These are phyloP conservation scores for Neurospora pannonica DNA, from an alignment of 495 filamentous ascomycete genomes.

Conservation along the genomic window DNA sequence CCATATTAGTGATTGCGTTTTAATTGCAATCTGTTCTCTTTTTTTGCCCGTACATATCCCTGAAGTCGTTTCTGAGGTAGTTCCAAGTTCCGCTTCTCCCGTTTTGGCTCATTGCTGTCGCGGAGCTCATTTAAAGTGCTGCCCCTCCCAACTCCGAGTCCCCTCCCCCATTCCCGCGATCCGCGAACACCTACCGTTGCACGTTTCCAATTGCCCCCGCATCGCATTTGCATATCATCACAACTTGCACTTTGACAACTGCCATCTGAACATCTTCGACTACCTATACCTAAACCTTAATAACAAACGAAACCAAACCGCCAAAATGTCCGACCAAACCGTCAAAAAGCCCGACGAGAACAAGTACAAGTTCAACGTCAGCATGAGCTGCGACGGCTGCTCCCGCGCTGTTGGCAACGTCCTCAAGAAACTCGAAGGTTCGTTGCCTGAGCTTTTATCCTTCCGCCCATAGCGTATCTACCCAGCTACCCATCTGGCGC, in stretches of 20 bases:
- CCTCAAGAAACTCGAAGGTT: constrained; percentile 90
- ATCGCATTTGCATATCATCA: not conserved
- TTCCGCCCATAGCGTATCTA: no score
- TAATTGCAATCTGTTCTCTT: not conserved
- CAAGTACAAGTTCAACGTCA: constrained; percentile 61
- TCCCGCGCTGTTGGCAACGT: constrained; percentile 69
- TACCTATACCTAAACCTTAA: not conserved
- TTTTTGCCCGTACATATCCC: not conserved
- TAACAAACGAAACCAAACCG: constrained; percentile 9
- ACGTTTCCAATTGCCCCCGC: not conserved
- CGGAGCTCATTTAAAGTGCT: not conserved
- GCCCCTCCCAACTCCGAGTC: not conserved
- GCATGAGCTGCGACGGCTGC: constrained; percentile 57
- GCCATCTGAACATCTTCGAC: not conserved
- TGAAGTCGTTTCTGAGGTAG: not conserved
- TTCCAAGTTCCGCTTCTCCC: not conserved
- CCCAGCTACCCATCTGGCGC: no score
- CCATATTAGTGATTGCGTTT: not conserved
- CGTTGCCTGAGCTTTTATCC: no score
- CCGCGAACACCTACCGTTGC: not conserved
- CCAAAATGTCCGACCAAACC: constrained; percentile 23
- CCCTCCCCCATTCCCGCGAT: not conserved
- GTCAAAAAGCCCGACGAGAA: constrained; percentile 22
- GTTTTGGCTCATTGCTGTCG: not conserved
- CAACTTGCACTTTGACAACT: not conserved